Conservation (phyloP, 2,329 filamentous ascomycete species). For the Tricladium varicosporioides region DNA sequence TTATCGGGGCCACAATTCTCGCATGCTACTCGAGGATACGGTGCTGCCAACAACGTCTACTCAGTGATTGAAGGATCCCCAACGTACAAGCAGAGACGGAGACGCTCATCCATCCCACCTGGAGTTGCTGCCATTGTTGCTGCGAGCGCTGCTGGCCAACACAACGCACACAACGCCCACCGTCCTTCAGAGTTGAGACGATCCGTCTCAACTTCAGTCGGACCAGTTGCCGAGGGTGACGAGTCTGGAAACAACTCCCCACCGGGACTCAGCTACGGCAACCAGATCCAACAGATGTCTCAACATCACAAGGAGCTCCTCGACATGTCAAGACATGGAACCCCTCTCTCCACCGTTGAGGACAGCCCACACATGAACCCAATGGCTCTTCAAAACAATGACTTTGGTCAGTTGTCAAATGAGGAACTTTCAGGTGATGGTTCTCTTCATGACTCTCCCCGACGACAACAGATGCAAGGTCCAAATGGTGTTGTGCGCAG, state of each 20-base stretch:
- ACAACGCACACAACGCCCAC: conserved; percentile 60
- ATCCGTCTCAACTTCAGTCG: conserved; percentile 85
- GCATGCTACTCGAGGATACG: conserved; percentile 64
- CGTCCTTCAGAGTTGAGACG: conserved; percentile 86
- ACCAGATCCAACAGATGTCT: conserved; percentile 61
- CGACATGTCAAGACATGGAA: conserved; percentile 84
- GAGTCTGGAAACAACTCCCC: conserved; percentile 78
- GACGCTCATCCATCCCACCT: conserved; percentile 88
- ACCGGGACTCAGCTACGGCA: conserved; percentile 70
- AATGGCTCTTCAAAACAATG: conserved; percentile 67
- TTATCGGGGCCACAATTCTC: conserved; percentile 77
- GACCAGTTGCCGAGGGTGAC: conserved; percentile 76
- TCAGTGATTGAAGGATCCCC: conserved; percentile 96
- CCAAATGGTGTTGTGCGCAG: conserved; percentile 77
- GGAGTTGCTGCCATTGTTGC: conserved; percentile 68
- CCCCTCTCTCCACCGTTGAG: conserved; percentile 81
- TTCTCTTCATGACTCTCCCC: conserved; percentile 55
- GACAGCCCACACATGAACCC: conserved; percentile 75
- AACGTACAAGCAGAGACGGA: conserved; percentile 95
- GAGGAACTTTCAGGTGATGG: conserved; percentile 61
- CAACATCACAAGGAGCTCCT: conserved; percentile 77
- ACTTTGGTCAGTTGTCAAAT: conserved; percentile 61
- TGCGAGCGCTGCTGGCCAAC: conserved; percentile 49
- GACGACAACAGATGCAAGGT: conserved; percentile 68
- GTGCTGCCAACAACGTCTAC: conserved; percentile 74